phyloP scores from a whole-genome alignment of 2,329 filamentous ascomycete genomes.

The Cytospora chrysosperma region DNA sequence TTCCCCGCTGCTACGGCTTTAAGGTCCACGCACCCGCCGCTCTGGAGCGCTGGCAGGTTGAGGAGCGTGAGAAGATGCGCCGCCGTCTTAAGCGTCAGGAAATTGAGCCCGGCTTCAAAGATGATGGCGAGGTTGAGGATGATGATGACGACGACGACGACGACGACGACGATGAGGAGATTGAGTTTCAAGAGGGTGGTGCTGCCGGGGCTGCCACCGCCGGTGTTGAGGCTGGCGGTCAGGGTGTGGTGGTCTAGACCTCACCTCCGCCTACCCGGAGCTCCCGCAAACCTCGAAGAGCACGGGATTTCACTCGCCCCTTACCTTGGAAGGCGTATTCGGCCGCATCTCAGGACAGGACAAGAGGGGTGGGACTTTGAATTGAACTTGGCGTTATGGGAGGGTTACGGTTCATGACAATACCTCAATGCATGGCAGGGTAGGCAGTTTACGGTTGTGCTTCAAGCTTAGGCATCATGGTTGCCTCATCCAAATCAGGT shows the following conservation, averaged over 20 bases:
- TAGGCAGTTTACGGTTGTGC: not conserved
- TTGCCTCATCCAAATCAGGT: not conserved
- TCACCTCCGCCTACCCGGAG: not conserved
- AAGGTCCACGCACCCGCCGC: constrained; percentile 88
- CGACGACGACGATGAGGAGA: constrained; percentile 50
- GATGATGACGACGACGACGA: constrained; percentile 65
- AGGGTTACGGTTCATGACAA: not conserved
- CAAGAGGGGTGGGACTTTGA: not conserved
- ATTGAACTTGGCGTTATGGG: not conserved
- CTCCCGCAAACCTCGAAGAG: not conserved
- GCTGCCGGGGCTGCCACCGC: not conserved
- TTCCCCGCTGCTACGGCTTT: constrained; percentile 91
- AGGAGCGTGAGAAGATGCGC: constrained; percentile 78
- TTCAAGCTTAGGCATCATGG: not conserved
- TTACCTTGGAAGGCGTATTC: not conserved
- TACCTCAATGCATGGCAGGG: not conserved
- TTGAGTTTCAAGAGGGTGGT: constrained; percentile 37
- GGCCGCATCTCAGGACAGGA: not conserved
- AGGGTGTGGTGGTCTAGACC: constrained; percentile 7
- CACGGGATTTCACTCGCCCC: not conserved
- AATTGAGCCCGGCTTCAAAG: constrained; percentile 78
- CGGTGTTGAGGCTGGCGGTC: not conserved
- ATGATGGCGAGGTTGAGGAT: constrained; percentile 59
- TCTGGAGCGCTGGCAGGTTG: constrained; percentile 87
- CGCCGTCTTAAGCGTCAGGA: constrained; percentile 67